Percentiles rank a stretch among this genome's conserved stretches.
Evolutionary conservation across 1,284 basidiomycete genomes (phyloP).

Genomic region (Xerocomus cyaneibrunnescens): DNA sequence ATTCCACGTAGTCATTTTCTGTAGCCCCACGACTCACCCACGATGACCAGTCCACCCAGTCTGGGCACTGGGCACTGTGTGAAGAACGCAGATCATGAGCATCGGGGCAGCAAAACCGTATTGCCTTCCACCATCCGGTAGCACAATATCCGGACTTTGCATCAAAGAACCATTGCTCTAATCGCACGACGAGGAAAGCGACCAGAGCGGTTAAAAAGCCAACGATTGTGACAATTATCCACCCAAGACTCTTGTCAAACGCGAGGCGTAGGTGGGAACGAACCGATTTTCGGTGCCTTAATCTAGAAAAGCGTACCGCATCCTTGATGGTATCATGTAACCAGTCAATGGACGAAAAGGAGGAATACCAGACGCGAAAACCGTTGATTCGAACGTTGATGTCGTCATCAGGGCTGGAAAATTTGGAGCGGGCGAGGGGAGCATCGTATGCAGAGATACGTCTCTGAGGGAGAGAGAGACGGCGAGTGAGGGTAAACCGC

Average conservation of each 20-base stretch:
- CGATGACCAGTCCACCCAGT: slow-evolving; percentile 77
- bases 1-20: slow-evolving; percentile 56
- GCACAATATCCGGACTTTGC: slow-evolving; percentile 89
- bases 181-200: slow-evolving; percentile 85
- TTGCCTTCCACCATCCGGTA: slow-evolving; percentile 70
- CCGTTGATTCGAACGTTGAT: slow-evolving; percentile 76
- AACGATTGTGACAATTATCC: slow-evolving; percentile 88
- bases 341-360: slow-evolving; percentile 86
- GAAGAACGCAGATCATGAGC: slow-evolving; percentile 31
- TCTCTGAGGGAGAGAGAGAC: slow-evolving; percentile 47
- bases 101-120: slow-evolving; percentile 76
- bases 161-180: slow-evolving; percentile 93
- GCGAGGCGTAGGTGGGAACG: slow-evolving; percentile 70
- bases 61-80: slow-evolving; percentile 51
- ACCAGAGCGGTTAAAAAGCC: slow-evolving; percentile 82
- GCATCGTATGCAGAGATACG: slow-evolving; percentile 76
- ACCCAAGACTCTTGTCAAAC: slow-evolving; percentile 84
- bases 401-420: slow-evolving; percentile 43
- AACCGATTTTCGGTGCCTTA: slow-evolving; percentile 66
- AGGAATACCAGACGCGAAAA: slow-evolving; percentile 90
- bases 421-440: slow-evolving; percentile 36
- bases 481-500: slow-evolving; percentile 20
- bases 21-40: slow-evolving; percentile 16
- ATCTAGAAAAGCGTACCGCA: slow-evolving; percentile 71
- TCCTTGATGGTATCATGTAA: slow-evolving; percentile 93